Base-by-base conservation (phyloP, 169 alveolate genomes). In the Plasmodium ovale region DNA sequence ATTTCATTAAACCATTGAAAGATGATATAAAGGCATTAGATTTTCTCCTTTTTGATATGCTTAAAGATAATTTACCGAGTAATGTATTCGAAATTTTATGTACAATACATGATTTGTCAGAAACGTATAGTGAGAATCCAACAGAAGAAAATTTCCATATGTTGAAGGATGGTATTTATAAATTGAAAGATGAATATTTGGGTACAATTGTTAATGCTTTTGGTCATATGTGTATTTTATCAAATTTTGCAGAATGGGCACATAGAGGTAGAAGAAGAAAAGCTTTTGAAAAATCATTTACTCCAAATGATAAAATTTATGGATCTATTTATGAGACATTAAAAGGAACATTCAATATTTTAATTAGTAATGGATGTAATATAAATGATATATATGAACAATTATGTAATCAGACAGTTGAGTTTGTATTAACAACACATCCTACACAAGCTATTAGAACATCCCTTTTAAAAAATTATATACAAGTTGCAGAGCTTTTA, bases 391-490 rank as follows among this genome's bases (percentile, higher is more conserved):
- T 92, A 35, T 92, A 92, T 68, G 92, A 92, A 21, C 92, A 92
- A 14, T 12, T 92, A 37, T 64, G 91, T 3, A 92, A 87, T 14
- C 91, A 87, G 87, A 88, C 87, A 19, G 79, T 94, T 27, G 97
- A 94, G 39, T 88, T 94, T 42, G 97, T 94, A 12, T 79, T 94
- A 44, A 94, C 97, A 0, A 95, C 97, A 5, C 97, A 94, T 59
- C 97, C 97, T 5, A 94, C 97, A 14, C 94, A 93, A 87, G 94
- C 96, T 29, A 93, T 92, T 37, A 60, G 97, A 42, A 88, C 93
- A 21, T 88, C 97, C 10, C 93, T 92, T 7, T 84, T 93, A 56
- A 84, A 77, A 71, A 89, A 92, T 70, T 92, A 93, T 84, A 92
- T 74, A 35, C 79, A 72, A 33, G 68, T 94, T 33, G 95, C 94